Base-by-base conservation (phyloP, 1,284 basidiomycete species). In the Apiotrichum montevideense region DNA sequence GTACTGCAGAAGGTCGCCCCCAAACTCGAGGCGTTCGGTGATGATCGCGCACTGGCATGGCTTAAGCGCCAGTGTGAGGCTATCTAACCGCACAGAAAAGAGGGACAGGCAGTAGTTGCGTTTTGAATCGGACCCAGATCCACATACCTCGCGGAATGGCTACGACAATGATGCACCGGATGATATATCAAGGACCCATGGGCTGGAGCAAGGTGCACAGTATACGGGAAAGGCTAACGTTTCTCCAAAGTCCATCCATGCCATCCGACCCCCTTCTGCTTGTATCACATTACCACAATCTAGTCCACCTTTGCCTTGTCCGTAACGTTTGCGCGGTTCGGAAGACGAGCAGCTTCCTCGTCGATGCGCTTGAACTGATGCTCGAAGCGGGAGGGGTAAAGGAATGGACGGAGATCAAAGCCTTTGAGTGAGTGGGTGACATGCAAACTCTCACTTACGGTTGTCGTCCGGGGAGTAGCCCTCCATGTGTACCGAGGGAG, bases 351-450 rank as follows among this genome's bases (percentile, higher is more conserved):
- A 7, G 87, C 90, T 3, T 90, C 79, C 57, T 86, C 84, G 68
- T 98, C 94, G 58, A 98, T 98, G 79, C 90, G 91, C 72, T 81
- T 85, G 78, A 97, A 99, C 73, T 98, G 96, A 85, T 90, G 97
- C 0, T 90, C 87, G 79, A 98, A 98, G 52, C 89, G 83, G 33
- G 87, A 85, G 6, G 92, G 90, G 75, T 98, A 98, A 52, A 99
- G 79, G 83, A 98, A 99, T 0, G 94, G 96, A 33, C 95, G 84
- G 42, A 98, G 75, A 74, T 99, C 95, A 70, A 95, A 98, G 63
- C 91, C 91, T 88, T 46, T 1, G 10, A 14, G 41, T 42, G 41
- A 42, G 41, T 15, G 40, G 10, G 33, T 21, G 35, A 15, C 9
- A 46, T 9, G 63, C 15, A 40, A 29, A 44, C 56, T 49, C 54